phyloP scores from a whole-genome alignment of 2,329 filamentous ascomycete species.

The Purpureocillium takamizusanense region DNA sequence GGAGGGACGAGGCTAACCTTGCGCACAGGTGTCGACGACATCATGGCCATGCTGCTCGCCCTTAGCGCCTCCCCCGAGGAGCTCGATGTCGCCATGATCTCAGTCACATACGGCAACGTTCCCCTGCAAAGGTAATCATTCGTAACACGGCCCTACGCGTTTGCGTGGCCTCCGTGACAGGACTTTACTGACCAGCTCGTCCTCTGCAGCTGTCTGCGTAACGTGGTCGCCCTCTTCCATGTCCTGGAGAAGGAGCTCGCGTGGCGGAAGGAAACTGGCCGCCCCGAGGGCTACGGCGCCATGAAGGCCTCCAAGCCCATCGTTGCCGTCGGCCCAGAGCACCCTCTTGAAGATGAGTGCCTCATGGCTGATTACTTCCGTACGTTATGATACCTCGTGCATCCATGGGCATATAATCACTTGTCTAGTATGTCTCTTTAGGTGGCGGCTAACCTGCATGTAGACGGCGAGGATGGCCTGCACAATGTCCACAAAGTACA shows the following conservation, averaged over 20 bases:
- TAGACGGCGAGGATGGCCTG: slow-evolving; percentile 68
- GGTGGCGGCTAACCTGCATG: slow-evolving; percentile 3
- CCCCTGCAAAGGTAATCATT: slow-evolving; percentile 62
- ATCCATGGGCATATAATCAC: neutral
- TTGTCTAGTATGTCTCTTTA: neutral
- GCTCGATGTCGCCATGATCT: slow-evolving; percentile 76
- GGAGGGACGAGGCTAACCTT: neutral
- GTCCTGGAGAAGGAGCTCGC: slow-evolving; percentile 80
- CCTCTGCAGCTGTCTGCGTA: slow-evolving; percentile 63
- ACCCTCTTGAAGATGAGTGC: slow-evolving; percentile 74
- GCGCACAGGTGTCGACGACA: slow-evolving; percentile 69
- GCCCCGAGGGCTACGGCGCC: slow-evolving; percentile 60
- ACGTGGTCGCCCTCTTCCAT: slow-evolving; percentile 84
- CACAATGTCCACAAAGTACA: slow-evolving; percentile 68
- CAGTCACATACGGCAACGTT: slow-evolving; percentile 90
- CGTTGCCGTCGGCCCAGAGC: slow-evolving; percentile 77
- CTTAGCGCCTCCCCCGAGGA: slow-evolving; percentile 76
- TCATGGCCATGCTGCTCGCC: slow-evolving; percentile 79
- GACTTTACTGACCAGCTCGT: neutral
- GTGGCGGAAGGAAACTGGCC: slow-evolving; percentile 67
- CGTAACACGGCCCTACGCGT: neutral
- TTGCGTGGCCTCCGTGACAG: neutral
- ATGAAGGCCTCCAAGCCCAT: slow-evolving; percentile 68
- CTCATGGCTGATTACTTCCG: slow-evolving; percentile 83
- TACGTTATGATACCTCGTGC: slow-evolving; percentile 34